Evolutionary conservation across 2,329 filamentous ascomycete genomes (phyloP).

Genomic region (Pseudogymnoascus sp.): DNA sequence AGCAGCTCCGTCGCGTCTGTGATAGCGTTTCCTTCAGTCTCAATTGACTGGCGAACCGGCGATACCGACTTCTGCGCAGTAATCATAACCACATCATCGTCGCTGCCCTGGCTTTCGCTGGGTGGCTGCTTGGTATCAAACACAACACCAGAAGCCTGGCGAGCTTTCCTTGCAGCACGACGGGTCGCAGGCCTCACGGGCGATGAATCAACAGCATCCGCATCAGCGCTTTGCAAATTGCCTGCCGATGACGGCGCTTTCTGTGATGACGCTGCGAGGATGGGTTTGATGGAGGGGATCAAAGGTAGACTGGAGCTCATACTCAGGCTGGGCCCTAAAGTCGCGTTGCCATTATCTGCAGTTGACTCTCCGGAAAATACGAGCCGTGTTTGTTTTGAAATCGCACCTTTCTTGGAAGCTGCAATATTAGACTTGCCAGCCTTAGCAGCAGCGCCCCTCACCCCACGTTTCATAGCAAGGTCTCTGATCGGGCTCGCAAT

Average conservation of each 20-base stretch:
- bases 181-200: background rate
- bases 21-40: background rate
- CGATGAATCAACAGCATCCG: background rate
- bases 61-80: background rate
- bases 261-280: background rate
- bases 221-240: background rate
- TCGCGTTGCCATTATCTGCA: background rate
- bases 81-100: background rate
- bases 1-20: background rate
- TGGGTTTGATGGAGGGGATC: background rate
- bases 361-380: background rate
- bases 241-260: background rate
- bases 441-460: background rate
- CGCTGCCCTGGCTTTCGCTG: background rate
- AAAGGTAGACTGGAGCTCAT: background rate
- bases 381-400: background rate
- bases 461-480: background rate
- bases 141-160: background rate
- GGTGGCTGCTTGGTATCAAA: background rate
- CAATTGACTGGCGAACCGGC: background rate
- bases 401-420: background rate
- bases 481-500: background rate
- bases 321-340: too few relatives aligned
- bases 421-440: background rate
- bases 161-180: background rate